Evolutionary conservation across 2,329 filamentous ascomycete species (phyloP), one percentile per base, ranked within the genome.

Genomic region (Neonectria sp.): DNA sequence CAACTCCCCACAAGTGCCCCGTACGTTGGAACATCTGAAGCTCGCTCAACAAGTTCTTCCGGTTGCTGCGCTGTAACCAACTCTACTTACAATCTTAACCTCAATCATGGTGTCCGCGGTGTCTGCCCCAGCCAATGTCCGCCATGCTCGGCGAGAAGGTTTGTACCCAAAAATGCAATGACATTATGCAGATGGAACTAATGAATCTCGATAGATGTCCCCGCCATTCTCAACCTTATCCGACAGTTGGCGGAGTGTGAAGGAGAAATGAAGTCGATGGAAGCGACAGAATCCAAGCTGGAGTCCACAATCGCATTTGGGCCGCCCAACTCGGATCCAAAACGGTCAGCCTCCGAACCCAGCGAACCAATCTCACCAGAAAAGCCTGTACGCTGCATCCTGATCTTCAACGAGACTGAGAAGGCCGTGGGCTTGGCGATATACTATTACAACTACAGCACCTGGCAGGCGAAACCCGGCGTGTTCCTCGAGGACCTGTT

Each of bases 401-500:
- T 61, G 6, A 35, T 48, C 35, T 45, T 55, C 37, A 43, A 55
- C 21, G 25, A 27, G 25, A 25, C 1, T 4, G 37, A n/a, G 2
- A 49, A n/a, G 7, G 46, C 59, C n/a, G 59, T 31, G 29, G 59
- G 59, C 11, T 43, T 61, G 48, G 59, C 59, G n/a, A 27, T 61
- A 9, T 55, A 61, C 49, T 61, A 55, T 6, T 61, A 55, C 37
- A 46, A 33, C 35, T 61, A 61, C 35, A 49, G 51, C 48, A 61
- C 48, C 3, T 61, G 59, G 59, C 59, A 51, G 21, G 59, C 59
- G 21, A 49, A 48, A 12, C 49, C 59, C 5, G 59, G 59, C 17
- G 40, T 61, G 25, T 61, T 52, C 27, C 25, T 61, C 11, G 59
- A 61, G 35, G 59, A 61, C 31, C 49, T 61, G 11, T 61, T 53